Evolutionary conservation across 139 green algal species (phyloP), one percentile per base, ranked within the genome.

Genomic region (Gonium pectorale): DNA sequence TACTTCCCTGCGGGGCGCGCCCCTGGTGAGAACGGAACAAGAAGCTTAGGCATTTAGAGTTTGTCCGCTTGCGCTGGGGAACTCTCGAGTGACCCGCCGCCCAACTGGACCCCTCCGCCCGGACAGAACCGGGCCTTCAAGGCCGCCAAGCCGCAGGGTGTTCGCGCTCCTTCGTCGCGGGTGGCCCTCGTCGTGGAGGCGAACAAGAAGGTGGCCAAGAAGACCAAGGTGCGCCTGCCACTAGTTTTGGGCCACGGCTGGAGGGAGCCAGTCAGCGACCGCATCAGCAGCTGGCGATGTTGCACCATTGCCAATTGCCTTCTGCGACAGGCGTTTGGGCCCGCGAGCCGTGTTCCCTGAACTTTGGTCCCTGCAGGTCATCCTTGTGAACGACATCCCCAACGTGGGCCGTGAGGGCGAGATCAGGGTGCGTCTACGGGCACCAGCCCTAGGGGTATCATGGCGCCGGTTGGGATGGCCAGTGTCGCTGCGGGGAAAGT

Each of bases 171-270:
- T 27, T 33, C 72, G 21, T 89, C 85, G 9, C 85, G 85, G 66
- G 74, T 74, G 21, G 46, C 70, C 3, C 85, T 91, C 22, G 5
- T 41, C 2, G 89, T 92, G 27, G 80, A 86, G 74, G 84, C 84
- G 31, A 94, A 94, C 85, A 92, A 91, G 86, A 84, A 85, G 19
- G 90, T 94, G 33, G 84, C 87, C 49, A 94, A 94, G 85, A 92
- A 91, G 84, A 82, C 86, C 22, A 91, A 91, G 86, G 89, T 90
- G 80, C 9, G 77, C 27, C 38, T 33, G 35, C 51, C 72, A 80
- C 73, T 29, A 70, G 37, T 80, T 52, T 27, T 31, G 54, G 54
- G 19, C 15, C 46, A 11, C 46, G 46, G 46, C 46, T 54, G 46
- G 15, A 15, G 46, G 46, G 46, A 54, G 46, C 13, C 46, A 15